Evolutionary conservation across 495 filamentous ascomycete genomes (phyloP).

Genomic region (Podospora conica): DNA sequence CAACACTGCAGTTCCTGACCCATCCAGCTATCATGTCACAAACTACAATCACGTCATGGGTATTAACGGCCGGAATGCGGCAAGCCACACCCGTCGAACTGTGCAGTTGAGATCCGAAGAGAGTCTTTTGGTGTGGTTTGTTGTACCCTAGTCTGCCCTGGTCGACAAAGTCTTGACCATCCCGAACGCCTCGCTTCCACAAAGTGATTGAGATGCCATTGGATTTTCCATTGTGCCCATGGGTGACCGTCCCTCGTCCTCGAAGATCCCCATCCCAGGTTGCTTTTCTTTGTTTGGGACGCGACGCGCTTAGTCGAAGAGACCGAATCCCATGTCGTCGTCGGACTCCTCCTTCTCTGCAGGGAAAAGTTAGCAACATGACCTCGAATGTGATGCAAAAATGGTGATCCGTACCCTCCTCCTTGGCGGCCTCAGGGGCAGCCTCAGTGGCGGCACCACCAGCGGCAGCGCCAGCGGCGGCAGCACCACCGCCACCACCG

Average conservation of each 20-base stretch:
- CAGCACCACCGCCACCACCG: slow-evolving; percentile 66
- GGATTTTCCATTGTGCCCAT: slow-evolving; percentile 12
- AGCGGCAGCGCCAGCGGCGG: slow-evolving; percentile 53
- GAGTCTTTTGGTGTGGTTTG: slow-evolving; percentile 14
- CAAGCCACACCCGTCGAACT: background rate
- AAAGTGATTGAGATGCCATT: slow-evolving; percentile 8
- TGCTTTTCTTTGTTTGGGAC: slow-evolving; percentile 2
- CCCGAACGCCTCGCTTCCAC: slow-evolving; percentile 17
- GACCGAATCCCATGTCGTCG: slow-evolving; percentile 99
- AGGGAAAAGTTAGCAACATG: slow-evolving; percentile 27
- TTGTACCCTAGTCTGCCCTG: slow-evolving; percentile 23
- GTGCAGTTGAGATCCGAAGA: slow-evolving; percentile 19
- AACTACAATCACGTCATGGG: background rate
- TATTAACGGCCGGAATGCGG: background rate
- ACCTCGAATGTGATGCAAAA: background rate
- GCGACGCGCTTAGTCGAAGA: slow-evolving; percentile 75
- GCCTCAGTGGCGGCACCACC: slow-evolving; percentile 56
- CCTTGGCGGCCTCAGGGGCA: slow-evolving; percentile 62
- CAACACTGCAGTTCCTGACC: background rate
- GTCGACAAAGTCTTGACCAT: slow-evolving; percentile 11
- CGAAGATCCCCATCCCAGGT: slow-evolving; percentile 20
- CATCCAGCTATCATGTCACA: too few species aligned
- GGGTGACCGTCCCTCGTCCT: slow-evolving; percentile 16
- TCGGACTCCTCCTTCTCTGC: slow-evolving; percentile 80
- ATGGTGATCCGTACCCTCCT: slow-evolving; percentile 53